Conservation (phyloP, 768 basidiomycete species). For the Neoboletus brunneissimus region DNA sequence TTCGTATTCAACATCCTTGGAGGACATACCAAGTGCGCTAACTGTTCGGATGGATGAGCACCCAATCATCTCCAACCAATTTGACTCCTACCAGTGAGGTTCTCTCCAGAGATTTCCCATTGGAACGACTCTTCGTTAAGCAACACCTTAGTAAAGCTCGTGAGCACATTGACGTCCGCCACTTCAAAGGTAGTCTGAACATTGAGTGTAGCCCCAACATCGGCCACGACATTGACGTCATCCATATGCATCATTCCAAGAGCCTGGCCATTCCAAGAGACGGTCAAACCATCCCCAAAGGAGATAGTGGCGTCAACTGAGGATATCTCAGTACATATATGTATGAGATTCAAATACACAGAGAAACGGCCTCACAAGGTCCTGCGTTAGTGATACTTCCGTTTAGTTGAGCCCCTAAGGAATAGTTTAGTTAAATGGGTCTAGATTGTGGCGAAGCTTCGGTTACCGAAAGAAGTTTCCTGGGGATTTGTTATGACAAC, state of each 20-base stretch:
- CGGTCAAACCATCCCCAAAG: conserved; percentile 59
- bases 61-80: neutral
- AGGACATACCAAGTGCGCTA: conserved; percentile 49
- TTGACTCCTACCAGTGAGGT: conserved; percentile 49
- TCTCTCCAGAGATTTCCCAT: conserved; percentile 66
- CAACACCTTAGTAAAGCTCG: conserved; percentile 63
- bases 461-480: conserved; percentile 54
- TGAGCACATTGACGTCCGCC: conserved; percentile 52
- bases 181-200: conserved; percentile 55
- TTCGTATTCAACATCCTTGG: neutral
- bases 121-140: conserved; percentile 64
- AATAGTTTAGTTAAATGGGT: conserved; percentile 2
- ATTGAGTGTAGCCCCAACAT: conserved; percentile 60
- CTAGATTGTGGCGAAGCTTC: neutral
- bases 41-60: conserved; percentile 38
- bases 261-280: conserved; percentile 56
- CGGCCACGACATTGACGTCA: conserved; percentile 55
- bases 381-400: conserved; percentile 69
- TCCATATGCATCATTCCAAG: conserved; percentile 62
- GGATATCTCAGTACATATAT: conserved; percentile 5
- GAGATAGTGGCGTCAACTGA: conserved; percentile 64
- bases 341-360: neutral
- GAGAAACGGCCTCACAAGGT: conserved; percentile 50
- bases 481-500: conserved; percentile 61
- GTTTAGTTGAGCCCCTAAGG: conserved; percentile 47